Base-by-base conservation (phyloP, 2,329 filamentous ascomycete genomes). In the Stagonosporopsis chrysanthemi region DNA sequence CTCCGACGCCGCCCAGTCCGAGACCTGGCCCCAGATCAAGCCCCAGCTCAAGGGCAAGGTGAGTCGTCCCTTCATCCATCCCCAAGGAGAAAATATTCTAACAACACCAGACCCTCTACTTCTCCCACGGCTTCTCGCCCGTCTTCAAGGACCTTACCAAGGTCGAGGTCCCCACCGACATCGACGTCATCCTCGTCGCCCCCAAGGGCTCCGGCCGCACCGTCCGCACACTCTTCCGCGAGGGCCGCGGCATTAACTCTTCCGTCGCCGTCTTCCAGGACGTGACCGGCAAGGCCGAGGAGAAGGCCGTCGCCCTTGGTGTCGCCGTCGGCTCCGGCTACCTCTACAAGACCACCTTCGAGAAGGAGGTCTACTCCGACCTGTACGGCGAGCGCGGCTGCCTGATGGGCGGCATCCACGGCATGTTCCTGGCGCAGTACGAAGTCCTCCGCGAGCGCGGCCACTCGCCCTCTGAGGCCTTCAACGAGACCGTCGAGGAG, bases 401-500 rank as follows among this genome's bases (percentile, higher is more conserved):
- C 89, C 86, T 99, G 76, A 99, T 99, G 95, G 95, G 95, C 74
- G 95, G 95, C 82, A 99, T 99, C 83, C 95, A 99, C 88, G 95
- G 95, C 79, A 99, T 99, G 95, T 99, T 99, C 91, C 92, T 99
- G 71, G 95, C 95, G 63, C 95, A 99, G 86, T 99, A 99, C 87
- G 95, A 99, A 87, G 95, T 99, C 70, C 93, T 99, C 82, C 93
- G 95, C 77, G 95, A 99, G 89, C 90, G 91, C 72, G 95, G 95
- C 82, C 95, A 99, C 89, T 90, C 86, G 82, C 95, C 95, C 79
- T 94, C 90, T 73, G 95, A 99, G 85, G 95, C 95, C 69, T 99
- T 99, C 90, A 99, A 99, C 88, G 95, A 99, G 92, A 99, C 95
- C 69, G 95, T 99, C 70, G 95, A 99, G 87, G 95, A 99, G 87